phyloP scores from a whole-genome alignment of 139 green algal genomes.

The Yamagishiella unicocca region DNA sequence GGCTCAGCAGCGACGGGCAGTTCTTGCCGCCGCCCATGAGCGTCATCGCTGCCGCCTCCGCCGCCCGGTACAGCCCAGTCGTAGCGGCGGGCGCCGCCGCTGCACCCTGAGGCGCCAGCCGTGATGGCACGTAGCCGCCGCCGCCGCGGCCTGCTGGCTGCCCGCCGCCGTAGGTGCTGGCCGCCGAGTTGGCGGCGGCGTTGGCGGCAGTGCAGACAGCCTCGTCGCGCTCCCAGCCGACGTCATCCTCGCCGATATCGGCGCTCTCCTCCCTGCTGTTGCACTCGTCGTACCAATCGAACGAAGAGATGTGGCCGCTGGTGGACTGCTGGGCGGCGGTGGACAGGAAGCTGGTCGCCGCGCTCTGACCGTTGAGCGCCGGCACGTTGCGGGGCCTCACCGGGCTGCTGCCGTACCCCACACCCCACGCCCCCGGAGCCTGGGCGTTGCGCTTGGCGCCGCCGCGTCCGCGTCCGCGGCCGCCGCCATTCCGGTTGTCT shows the following conservation, averaged over 20 bases:
- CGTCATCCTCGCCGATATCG: neutral
- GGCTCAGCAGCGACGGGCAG: neutral
- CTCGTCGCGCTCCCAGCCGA: neutral
- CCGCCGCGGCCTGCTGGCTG: neutral
- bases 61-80: neutral
- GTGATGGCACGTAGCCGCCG: neutral
- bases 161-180: neutral
- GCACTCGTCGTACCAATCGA: conserved; percentile 43
- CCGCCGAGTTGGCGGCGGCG: neutral
- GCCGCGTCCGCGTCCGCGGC: neutral
- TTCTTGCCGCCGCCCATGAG: neutral
- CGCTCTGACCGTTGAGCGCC: neutral
- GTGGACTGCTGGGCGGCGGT: neutral
- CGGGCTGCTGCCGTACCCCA: no score
- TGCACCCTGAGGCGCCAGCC: neutral
- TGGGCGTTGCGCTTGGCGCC: neutral
- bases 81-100: neutral
- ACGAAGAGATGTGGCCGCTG: neutral
- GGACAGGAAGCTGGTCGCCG: neutral
- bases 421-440: neutral
- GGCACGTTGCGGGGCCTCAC: neutral
- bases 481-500: neutral
- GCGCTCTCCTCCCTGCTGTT: neutral
- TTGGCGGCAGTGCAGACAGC: neutral
- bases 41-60: neutral